Conservation (phyloP, 352 stramenopile genomes). For the Globisporangium paroecandrum region DNA sequence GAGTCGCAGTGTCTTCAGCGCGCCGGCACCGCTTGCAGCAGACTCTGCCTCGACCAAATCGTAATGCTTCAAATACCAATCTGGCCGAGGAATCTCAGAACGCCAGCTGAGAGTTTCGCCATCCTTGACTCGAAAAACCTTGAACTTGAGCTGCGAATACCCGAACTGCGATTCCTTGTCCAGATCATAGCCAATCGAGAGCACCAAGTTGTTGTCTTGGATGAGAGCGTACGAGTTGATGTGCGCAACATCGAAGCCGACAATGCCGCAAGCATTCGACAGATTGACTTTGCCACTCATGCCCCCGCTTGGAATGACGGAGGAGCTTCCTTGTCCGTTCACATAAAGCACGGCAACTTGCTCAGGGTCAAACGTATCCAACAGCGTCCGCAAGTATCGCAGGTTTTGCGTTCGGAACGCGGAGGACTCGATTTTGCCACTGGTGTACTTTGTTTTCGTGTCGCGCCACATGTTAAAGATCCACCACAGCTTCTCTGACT, state of each 20-base stretch:
- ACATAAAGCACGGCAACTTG: constrained; percentile 76
- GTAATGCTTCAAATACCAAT: constrained; percentile 71
- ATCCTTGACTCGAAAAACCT: constrained; percentile 54
- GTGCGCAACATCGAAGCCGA: constrained; percentile 73
- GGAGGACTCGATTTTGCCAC: constrained; percentile 64
- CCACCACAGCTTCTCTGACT: constrained; percentile 79
- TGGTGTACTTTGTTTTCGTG: constrained; percentile 64
- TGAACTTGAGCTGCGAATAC: constrained; percentile 47
- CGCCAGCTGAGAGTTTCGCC: constrained; percentile 58
- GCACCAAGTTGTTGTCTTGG: constrained; percentile 59
- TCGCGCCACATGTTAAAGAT: constrained; percentile 76
- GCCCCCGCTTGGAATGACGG: constrained; percentile 26
- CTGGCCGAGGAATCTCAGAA: constrained; percentile 60
- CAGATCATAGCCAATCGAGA: constrained; percentile 60
- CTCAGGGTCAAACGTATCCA: constrained; percentile 77
- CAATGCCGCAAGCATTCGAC: constrained; percentile 39
- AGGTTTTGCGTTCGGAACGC: constrained; percentile 69
- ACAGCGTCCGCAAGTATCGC: constrained; percentile 56
- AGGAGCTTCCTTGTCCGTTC: constrained; percentile 23
- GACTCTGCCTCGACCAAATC: constrained; percentile 50
- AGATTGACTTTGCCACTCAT: constrained; percentile 18
- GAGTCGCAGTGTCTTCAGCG: constrained; percentile 55
- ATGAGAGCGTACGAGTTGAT: constrained; percentile 77
- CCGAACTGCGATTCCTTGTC: constrained; percentile 9
- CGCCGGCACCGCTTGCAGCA: constrained; percentile 29